Conservation (phyloP, 257 asterid genomes). For the Salvia miltiorrhiza region DNA sequence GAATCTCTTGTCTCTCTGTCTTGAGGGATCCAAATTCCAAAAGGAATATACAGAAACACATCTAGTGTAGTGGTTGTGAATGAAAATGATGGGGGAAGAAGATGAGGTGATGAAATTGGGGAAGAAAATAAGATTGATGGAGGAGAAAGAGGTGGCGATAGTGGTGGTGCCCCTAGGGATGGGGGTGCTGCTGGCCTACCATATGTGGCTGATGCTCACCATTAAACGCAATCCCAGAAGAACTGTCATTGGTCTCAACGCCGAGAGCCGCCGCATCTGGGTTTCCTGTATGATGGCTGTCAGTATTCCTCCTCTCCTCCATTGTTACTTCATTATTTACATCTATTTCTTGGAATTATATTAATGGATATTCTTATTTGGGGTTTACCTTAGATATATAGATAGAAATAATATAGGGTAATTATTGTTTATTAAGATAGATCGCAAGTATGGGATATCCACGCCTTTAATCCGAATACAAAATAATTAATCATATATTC, state of each 20-base stretch:
- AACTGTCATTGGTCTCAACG: constrained; percentile 8
- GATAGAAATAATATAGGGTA: too few species aligned
- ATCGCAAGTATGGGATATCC: too few species aligned
- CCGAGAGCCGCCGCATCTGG: constrained; percentile 10
- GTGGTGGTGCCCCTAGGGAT: background rate
- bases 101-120: background rate
- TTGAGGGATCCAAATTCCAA: too few species aligned
- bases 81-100: constrained; percentile 6
- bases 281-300: constrained; percentile 11
- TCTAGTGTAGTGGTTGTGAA: too few species aligned
- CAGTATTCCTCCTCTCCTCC: background rate
- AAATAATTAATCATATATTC: too few species aligned
- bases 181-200: background rate
- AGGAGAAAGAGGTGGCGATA: background rate
- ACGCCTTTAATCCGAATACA: too few species aligned
- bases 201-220: background rate
- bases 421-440: too few species aligned
- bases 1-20: background rate
- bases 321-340: background rate
- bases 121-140: background rate
- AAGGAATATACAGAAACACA: background rate
- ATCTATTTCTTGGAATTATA: too few species aligned
- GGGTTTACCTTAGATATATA: too few species aligned
- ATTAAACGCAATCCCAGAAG: background rate
- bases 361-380: too few species aligned